Percentiles rank a stretch among this genome's conserved stretches.
Conservation (phyloP, 306 rosid genomes). For the Ziziphus jujuba region DNA sequence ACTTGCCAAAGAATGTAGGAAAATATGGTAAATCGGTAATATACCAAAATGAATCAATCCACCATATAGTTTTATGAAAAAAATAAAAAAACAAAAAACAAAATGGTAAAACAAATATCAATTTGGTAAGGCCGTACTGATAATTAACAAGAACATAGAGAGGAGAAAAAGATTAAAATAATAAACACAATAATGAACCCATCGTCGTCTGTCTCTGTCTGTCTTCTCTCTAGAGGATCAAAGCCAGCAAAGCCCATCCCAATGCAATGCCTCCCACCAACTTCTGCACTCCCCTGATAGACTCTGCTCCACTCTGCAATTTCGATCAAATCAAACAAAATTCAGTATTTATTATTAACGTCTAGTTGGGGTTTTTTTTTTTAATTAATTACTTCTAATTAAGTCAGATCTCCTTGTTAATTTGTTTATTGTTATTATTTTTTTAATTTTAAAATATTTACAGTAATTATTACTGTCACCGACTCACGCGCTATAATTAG, state of each 20-base stretch:
- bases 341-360: conserved; percentile 7
- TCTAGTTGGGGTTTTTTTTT: neutral
- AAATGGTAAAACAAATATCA: conserved; percentile 29
- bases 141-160: conserved; percentile 12
- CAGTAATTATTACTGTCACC: conserved; percentile 7
- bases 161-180: conserved; percentile 40
- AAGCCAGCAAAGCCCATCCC: conserved; percentile 60
- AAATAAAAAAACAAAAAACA: no score
- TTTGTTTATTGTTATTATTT: no score
- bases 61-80: neutral
- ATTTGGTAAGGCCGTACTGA: conserved; percentile 16
- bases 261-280: conserved; percentile 56
- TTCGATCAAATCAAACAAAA: neutral
- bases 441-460: neutral
- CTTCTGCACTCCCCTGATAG: conserved; percentile 45
- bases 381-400: neutral
- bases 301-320: conserved; percentile 78
- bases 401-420: no score
- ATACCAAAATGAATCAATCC: conserved; percentile 13
- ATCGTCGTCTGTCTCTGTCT: conserved; percentile 6
- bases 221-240: conserved; percentile 51
- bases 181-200: conserved; percentile 12
- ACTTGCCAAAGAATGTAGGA: no score
- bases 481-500: neutral
- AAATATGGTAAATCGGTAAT: neutral